Evolutionary conservation across 768 basidiomycete genomes (phyloP), one percentile per base, ranked within the genome.

Genomic region (Baorangia bicolor): DNA sequence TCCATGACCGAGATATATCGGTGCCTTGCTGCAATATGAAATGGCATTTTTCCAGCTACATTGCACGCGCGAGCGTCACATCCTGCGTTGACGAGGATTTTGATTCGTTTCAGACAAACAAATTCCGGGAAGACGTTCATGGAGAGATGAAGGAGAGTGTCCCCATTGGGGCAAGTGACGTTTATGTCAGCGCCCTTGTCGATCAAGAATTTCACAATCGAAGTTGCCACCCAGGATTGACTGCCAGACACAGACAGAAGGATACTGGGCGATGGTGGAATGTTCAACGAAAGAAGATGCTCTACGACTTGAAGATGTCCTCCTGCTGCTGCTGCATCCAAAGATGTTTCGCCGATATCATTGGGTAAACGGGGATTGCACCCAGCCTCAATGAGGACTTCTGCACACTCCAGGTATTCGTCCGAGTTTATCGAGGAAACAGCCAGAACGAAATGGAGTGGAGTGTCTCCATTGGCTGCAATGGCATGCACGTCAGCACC

Each of bases 181-280:
- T 43, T 34, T 0, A 55, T 3, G 14, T 58, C 33, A 9, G 42
- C 52, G 1, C 57, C 61, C 3, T 41, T 49, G 12, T 30, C 6
- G 18, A 63, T 25, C 23, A 63, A 23, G 20, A 53, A 49, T 4
- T 37, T 53, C 20, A 57, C 37, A 13, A 51, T 18, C 1, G 20
- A 4, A 5, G 9, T 23, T 11, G 9, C 11, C 10, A 12, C 13
- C 12, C 3, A 6, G 10, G 4, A 28, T 25, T 0, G 1, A 25
- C 14, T 5, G n/a, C 23, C 14, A 23, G 20, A 20, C 23, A 18
- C 33, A 5, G 39, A 40, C 3, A 46, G 16, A 16, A 56, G 37
- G 10, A 54, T 25, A 4, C 4, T 1, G 3, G 40, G 40, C 3
- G 52, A 28, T 0, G 5, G 12, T 9, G 20, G 30, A 16, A 9